phyloP scores from a whole-genome alignment of 2,329 filamentous ascomycete species.

The Beauveria sp. region DNA sequence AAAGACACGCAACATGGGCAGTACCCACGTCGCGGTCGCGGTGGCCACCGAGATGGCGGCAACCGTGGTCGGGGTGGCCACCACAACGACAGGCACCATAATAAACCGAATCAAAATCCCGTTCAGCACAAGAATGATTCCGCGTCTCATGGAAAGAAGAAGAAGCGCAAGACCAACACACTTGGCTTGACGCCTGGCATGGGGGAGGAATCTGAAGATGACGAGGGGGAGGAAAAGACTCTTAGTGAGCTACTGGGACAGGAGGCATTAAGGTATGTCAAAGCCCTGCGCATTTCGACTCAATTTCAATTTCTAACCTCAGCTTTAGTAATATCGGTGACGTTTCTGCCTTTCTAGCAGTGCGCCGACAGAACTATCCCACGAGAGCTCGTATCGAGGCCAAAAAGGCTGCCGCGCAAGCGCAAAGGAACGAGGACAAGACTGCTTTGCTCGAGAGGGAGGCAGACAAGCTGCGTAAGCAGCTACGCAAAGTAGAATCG shows the following conservation, averaged over 20 bases:
- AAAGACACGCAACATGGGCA: conserved; percentile 29
- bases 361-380: conserved; percentile 73
- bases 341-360: conserved; percentile 70
- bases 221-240: conserved; percentile 65
- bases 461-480: conserved; percentile 54
- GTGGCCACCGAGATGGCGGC: conserved; percentile 27
- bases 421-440: conserved; percentile 49
- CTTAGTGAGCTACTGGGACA: conserved; percentile 47
- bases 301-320: too few species aligned
- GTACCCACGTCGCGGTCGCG: conserved; percentile 27
- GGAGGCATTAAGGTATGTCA: conserved; percentile 44
- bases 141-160: conserved; percentile 51
- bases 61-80: conserved; percentile 32
- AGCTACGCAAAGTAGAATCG: conserved; percentile 64
- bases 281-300: background rate
- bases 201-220: conserved; percentile 57
- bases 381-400: conserved; percentile 63
- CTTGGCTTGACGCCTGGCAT: conserved; percentile 63
- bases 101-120: conserved; percentile 24
- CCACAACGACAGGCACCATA: conserved; percentile 39
- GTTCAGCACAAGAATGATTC: conserved; percentile 27
- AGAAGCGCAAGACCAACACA: conserved; percentile 65
- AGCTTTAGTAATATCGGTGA: conserved; percentile 44
- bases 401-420: conserved; percentile 45
- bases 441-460: conserved; percentile 51